Evolutionary conservation across 768 basidiomycete species (phyloP).

Genomic region (Daedaleopsis sinensis): DNA sequence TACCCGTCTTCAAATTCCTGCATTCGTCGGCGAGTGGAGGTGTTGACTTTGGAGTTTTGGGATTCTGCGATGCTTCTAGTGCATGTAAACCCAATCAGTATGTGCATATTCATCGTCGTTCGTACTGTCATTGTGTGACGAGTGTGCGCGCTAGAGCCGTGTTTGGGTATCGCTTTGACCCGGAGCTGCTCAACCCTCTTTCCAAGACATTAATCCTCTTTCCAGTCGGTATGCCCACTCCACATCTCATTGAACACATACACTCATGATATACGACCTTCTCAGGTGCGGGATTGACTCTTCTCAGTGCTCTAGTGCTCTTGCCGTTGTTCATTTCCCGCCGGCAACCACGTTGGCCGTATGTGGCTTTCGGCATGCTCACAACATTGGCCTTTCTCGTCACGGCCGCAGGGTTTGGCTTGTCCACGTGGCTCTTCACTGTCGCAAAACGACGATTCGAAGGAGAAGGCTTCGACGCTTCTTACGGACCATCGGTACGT

Average conservation of each 20-base stretch:
- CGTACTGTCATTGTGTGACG: not conserved
- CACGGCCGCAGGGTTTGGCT: slow-evolving; percentile 10
- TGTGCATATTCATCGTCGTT: not conserved
- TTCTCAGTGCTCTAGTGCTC: not conserved
- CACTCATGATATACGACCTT: not conserved
- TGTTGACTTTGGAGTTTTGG: slow-evolving; percentile 9
- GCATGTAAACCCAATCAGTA: slow-evolving; percentile 6
- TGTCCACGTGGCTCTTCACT: slow-evolving; percentile 3
- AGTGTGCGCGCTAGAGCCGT: not conserved
- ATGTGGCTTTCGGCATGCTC: slow-evolving; percentile 2
- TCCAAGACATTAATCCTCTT: slow-evolving; percentile 10
- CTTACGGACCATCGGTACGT: slow-evolving; percentile 12
- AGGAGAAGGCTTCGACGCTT: not conserved
- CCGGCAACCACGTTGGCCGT: not conserved
- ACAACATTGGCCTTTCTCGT: slow-evolving; percentile 4
- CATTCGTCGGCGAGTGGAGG: slow-evolving; percentile 1
- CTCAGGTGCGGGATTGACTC: slow-evolving; percentile 10
- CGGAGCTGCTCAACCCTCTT: not conserved
- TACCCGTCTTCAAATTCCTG: slow-evolving; percentile 11
- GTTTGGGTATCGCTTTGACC: slow-evolving; percentile 8
- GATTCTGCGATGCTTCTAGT: slow-evolving; percentile 7
- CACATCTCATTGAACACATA: not conserved
- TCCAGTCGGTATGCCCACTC: slow-evolving; percentile 7
- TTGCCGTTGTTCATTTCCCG: slow-evolving; percentile 7
- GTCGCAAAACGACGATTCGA: slow-evolving; percentile 2